Base-by-base conservation (phyloP, 1,284 basidiomycete species). In the Pseudozyma pruni region DNA sequence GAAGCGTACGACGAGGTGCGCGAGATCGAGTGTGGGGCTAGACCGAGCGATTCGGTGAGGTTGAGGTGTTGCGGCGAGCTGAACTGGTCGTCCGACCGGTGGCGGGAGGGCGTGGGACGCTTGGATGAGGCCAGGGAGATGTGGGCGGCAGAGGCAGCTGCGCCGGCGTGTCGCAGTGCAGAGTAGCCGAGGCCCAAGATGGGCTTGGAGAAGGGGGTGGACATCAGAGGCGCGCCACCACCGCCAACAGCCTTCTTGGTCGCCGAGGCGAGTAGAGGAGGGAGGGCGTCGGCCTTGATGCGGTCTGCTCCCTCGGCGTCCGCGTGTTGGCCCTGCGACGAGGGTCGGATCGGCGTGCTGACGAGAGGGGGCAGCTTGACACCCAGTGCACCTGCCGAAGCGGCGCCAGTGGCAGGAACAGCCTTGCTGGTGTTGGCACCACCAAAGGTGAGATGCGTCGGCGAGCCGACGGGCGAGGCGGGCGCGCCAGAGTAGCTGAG, bases 41-140 rank as follows among this genome's bases (percentile, higher is more conserved):
- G 44, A 0, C 78, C 78, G 4, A 80, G 50, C 16, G 51, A 59
- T 39, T 80, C 75, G n/a, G 78, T 78, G 10, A 80, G 59, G 25
- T 78, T 77, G 25, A 75, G 70, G 38, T 80, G 78, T 44, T 79
- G 76, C 2, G 78, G 78, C 6, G 75, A 78, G 27, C 67, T 72
- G 60, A 80, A 80, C 35, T 77, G 75, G 34, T 76, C 75, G 42
- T 70, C 56, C 19, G 50, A 48, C 19, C 53, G 50, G 31, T 56
- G 55, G 20, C 52, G 50, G 9, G 63, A 72, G 4, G 59, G 63
- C 9, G 63, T 62, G 16, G 63, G 61, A 16, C 62, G 58, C 7
- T 62, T 46, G 5, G 64, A 56, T 8, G 50, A 46, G 1, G 40
- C 58, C 29, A 34, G 11, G 13, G 38, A 38, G 22, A 42, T 32